Base-by-base conservation (phyloP, 2,329 filamentous ascomycete genomes). In the Fusarium papillatum region DNA sequence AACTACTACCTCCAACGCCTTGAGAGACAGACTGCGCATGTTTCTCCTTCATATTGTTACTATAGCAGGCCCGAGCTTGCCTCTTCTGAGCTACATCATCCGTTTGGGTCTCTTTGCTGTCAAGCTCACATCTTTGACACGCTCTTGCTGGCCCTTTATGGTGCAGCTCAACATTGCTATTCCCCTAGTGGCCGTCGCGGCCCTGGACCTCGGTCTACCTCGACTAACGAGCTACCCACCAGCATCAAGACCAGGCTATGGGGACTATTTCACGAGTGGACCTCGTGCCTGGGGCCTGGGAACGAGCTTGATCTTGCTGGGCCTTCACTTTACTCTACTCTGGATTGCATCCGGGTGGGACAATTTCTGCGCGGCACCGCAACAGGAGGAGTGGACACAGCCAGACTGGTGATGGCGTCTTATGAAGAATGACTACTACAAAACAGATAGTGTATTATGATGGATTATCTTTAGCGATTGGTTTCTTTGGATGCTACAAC, bases 61-160 rank as follows among this genome's bases (percentile, higher is more conserved):
- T 6, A 60, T 71, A 4, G 19, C 83, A 79, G 71, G 78, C 77
- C 59, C 73, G 75, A 74, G 80, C 78, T 50, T 84, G 81, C 79
- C 73, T 75, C 62, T 81, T 10, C 39, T 84, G 9, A 73, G 79
- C 79, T 83, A 82, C 82, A 83, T 61, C 65, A 85, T 7, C 24
- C 92, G 93, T 60, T 83, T 95, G 4, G 78, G 83, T 1, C 77
- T 96, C 1, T 96, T 98, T 78, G 81, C 93, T 8, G 76, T 89
- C 62, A 98, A 98, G 82, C 84, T 95, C 11, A 84, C 89, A 16
- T 91, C 91, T 0, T 84, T 97, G 13, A 88, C 90, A 4, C 87
- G 89, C 59, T 90, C 93, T 1, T 98, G 95, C 82, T 91, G 91
- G 81, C 95, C 95, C 0, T 92, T 92, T 69, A 91, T 92, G 53